Evolutionary conservation across 805 yeast species (phyloP).

Genomic region (Candida bentonensis): DNA sequence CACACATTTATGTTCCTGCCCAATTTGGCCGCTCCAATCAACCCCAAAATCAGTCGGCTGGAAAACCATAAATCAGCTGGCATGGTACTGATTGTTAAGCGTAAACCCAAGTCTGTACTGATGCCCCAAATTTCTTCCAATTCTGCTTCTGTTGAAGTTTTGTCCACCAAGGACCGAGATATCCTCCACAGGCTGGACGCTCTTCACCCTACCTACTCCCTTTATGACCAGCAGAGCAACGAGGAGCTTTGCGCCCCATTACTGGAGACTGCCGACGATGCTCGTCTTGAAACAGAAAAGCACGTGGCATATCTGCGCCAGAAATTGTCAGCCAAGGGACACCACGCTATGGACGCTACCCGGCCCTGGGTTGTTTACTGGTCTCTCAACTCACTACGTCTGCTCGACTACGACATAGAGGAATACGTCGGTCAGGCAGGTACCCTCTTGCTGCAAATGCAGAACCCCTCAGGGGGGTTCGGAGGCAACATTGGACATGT

Average conservation of each 20-base stretch:
- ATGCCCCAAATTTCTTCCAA: neutral
- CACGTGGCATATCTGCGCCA: neutral
- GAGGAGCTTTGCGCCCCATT: neutral
- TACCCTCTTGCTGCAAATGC: constrained; percentile 3
- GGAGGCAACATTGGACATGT: constrained; percentile 77
- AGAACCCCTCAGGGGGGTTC: constrained; percentile 44
- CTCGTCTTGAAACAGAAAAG: neutral
- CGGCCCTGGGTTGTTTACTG: constrained; percentile 69
- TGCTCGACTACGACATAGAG: constrained; percentile 16
- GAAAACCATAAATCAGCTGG: too few relatives aligned
- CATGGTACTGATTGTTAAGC: neutral
- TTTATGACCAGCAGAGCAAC: neutral
- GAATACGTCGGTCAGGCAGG: neutral
- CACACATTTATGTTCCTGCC: neutral
- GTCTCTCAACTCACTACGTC: constrained; percentile 35
- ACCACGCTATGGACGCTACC: constrained; percentile 44
- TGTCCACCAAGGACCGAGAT: neutral
- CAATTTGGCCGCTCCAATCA: neutral
- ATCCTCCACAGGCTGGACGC: neutral
- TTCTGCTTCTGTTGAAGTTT: neutral
- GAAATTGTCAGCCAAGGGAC: neutral
- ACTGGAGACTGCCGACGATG: neutral
- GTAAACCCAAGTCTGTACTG: neutral
- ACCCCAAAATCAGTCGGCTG: too few relatives aligned
- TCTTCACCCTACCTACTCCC: neutral